Evolutionary conservation across 257 asterid genomes (phyloP), one percentile per base, ranked within the genome.

Genomic region (Fraxinus anomala): DNA sequence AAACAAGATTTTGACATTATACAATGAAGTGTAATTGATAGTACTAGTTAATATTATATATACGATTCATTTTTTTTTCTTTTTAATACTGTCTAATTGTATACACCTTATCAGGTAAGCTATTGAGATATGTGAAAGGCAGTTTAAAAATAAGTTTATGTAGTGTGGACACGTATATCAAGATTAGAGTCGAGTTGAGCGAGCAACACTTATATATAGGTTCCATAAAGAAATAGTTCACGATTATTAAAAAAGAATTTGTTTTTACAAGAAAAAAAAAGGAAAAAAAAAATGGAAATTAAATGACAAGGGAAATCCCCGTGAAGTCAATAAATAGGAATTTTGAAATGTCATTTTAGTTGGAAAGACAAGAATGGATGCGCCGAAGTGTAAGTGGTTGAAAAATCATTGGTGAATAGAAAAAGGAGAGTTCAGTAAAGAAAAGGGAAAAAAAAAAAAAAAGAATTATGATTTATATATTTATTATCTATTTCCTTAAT

Each of bases 251-350:
- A 23, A 59, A n/a, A 23, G 3, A n/a, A 2, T 21, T 59, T 59
- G 12, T 23, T 59, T 59, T 59, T 2, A 10, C 12, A 63, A 9
- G 31, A 61, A 10, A 23, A 61, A 17, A 51, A 4, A 17, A 4
- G 1, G 14, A 61, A 21, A 61, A 7, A 0, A 9, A 11, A 61
- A 63, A 6, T 63, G 16, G 26, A 26, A 63, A 23, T 63, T 63
- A 23, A 63, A 63, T 24, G 68, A 4, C 14, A 63, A 63, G 68
- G 24, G 68, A 63, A 63, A 63, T 23, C 26, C 68, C 11, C 33
- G 68, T 63, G 68, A 63, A 23, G 68, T 63, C 68, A 63, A 63
- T 63, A 63, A 63, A 63, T 63, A 21, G 33, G 68, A 63, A 10
- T 10, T 63, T 16, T 12, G 16, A 61, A 24, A 21, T 61, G 33